Base-by-base conservation (phyloP, 164 flowering plant species). In the Litsea cubeba region DNA sequence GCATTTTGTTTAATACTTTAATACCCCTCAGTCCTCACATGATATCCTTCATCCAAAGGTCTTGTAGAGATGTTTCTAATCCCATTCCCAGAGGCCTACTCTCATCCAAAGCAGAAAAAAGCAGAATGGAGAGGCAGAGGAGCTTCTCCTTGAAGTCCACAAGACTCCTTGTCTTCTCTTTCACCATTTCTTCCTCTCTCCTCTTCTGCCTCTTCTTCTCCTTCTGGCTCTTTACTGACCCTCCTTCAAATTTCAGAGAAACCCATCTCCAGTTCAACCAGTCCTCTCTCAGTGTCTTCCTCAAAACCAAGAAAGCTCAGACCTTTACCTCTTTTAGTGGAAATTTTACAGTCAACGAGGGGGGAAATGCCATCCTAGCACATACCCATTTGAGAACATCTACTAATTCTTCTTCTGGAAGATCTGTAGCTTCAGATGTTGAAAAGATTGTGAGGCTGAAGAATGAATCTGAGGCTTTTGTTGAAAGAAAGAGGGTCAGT, bases 61-160 rank as follows among this genome's bases (percentile, higher is more conserved):
- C 58, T 51, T 14, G 17, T 12, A 15, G 60, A 54, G n/a, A 15
- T 54, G 60, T 54, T 20, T 54, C 60, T 14, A 54, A 20, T 24
- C 22, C 60, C 50, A 26, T 18, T 57, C 49, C 46, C 17, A 25
- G 60, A 49, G 50, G 69, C 70, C 18, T 65, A 12, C 20, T 71
- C 69, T 50, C 35, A 46, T 46, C 50, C 58, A n/a, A 64, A 40
- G 23, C 66, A 17, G 32, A 63, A 40, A 64, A 28, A 12, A 14
- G 67, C 11, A 1, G 62, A 20, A 91, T 93, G 97, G 93, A 91
- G 81, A 87, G 83, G 76, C 96, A 90, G 76, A 88, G 87, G 71
- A 89, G 91, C 80, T 87, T 91, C 87, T 86, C 90, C 69, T 32
- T 87, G 65, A 90, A 90, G 76, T 81, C 87, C 74, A 79, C 87